Percentiles rank a stretch among this genome's conserved stretches.
Conservation (phyloP, 768 basidiomycete species). For the Russula earlei region DNA sequence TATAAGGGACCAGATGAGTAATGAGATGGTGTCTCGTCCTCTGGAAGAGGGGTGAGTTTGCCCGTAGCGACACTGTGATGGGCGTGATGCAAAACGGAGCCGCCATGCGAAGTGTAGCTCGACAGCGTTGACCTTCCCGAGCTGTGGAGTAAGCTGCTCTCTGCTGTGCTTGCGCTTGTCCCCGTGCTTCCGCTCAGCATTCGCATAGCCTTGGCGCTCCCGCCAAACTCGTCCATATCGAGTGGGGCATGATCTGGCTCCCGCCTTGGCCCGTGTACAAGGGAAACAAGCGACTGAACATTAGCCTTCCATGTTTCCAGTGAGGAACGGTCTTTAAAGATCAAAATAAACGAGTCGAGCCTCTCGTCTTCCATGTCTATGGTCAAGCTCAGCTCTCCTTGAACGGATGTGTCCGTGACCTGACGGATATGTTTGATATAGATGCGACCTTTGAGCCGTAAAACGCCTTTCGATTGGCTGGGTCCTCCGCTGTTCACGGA, state of each 20-base stretch:
- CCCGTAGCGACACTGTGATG: constrained; percentile 5
- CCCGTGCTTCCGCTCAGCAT: constrained; percentile 71
- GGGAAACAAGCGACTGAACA: constrained; percentile 67
- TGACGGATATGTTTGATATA: constrained; percentile 92
- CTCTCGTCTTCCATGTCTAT: constrained; percentile 97
- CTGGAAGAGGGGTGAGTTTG: constrained; percentile 20
- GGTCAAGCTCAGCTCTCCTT: constrained; percentile 84
- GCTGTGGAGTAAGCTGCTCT: constrained; percentile 58
- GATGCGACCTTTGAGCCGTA: constrained; percentile 90
- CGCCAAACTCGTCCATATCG: constrained; percentile 62
- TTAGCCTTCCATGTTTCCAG: constrained; percentile 84
- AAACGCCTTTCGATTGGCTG: constrained; percentile 47
- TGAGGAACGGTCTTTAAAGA: constrained; percentile 85
- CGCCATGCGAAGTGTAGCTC: constrained; percentile 49
- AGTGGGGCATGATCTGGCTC: constrained; percentile 28
- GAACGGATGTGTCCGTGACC: constrained; percentile 69
- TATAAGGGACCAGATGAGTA: constrained; percentile 11
- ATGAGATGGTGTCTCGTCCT: constrained; percentile 14
- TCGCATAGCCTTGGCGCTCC: constrained; percentile 64
- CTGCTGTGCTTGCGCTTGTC: constrained; percentile 43
- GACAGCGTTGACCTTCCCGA: constrained; percentile 58
- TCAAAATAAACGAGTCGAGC: constrained; percentile 89
- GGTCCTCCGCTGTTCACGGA: constrained; percentile 18
- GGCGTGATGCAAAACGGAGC: constrained; percentile 18
- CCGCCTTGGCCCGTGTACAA: constrained; percentile 44